Evolutionary conservation across 106 monocot genomes (phyloP).

Genomic region (Dioscorea zingiberensis): DNA sequence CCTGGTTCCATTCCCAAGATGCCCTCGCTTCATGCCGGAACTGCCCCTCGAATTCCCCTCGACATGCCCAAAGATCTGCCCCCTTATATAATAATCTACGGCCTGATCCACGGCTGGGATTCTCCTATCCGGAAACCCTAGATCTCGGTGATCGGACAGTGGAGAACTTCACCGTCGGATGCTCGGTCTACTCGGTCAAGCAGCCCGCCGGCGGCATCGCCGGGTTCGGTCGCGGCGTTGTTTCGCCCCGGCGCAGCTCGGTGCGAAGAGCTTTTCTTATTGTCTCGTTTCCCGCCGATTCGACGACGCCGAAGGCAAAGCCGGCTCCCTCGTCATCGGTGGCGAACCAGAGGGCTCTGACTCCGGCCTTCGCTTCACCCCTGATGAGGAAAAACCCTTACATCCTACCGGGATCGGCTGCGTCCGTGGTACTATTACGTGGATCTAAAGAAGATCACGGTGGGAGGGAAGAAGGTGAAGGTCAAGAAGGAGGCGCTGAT

Average conservation of each 20-base stretch:
- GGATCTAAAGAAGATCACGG: constrained; percentile 34
- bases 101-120: constrained; percentile 83
- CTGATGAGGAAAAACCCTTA: constrained; percentile 38
- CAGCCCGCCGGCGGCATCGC: constrained; percentile 75
- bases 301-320: constrained; percentile 46
- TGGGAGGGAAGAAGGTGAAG: constrained; percentile 60
- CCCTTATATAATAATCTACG: constrained; percentile 64
- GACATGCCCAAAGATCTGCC: constrained; percentile 39
- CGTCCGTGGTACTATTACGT: constrained; percentile 80
- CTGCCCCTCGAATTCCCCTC: constrained; percentile 16
- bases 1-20: constrained; percentile 38
- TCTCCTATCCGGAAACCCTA: constrained; percentile 58
- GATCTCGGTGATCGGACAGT: constrained; percentile 10
- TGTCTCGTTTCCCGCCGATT: constrained; percentile 69
- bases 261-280: constrained; percentile 67
- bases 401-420: constrained; percentile 15
- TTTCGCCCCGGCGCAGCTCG: constrained; percentile 60
- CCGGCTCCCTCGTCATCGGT: constrained; percentile 50
- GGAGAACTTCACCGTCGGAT: constrained; percentile 54
- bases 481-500: constrained; percentile 22
- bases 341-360: constrained; percentile 3
- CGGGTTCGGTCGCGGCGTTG: constrained; percentile 66
- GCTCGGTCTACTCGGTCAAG: constrained; percentile 61
- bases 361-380: constrained; percentile 35
- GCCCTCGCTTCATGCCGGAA: constrained; percentile 32